Conservation (phyloP, 306 rosid species). For the Biancaea sappan region DNA sequence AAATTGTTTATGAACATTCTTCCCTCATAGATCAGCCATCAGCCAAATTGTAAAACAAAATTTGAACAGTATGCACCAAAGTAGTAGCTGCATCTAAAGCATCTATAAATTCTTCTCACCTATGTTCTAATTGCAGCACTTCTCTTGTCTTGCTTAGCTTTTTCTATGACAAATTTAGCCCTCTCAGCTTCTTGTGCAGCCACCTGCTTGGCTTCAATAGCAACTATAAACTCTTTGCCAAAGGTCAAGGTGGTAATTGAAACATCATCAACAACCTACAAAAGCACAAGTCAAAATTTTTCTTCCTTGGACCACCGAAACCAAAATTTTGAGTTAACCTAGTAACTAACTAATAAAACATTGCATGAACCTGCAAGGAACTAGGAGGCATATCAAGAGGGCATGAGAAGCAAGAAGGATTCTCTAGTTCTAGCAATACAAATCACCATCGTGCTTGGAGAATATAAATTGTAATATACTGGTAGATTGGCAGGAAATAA, state of each 20-base stretch:
- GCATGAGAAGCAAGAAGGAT: not conserved
- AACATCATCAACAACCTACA: constrained; percentile 81
- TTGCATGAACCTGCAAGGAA: not conserved
- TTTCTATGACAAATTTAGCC: too few species aligned
- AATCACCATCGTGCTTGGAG: not conserved
- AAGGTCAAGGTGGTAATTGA: constrained; percentile 73
- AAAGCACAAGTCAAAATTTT: not conserved
- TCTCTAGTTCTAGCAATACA: not conserved
- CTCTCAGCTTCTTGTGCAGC: too few species aligned
- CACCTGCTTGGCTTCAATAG: too few species aligned
- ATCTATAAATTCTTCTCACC: constrained; percentile 45
- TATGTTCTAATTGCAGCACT: constrained; percentile 80
- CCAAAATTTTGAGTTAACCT: not conserved
- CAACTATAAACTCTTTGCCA: too few species aligned
- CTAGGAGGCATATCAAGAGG: not conserved
- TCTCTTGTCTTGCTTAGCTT: constrained; percentile 83
- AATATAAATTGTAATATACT: not conserved
- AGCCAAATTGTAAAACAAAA: constrained; percentile 7
- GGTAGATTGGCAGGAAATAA: not conserved
- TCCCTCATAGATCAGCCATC: not conserved
- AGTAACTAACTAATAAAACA: too few species aligned
- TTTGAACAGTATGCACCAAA: constrained; percentile 9
- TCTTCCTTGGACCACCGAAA: not conserved
- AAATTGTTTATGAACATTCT: not conserved
- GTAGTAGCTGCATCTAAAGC: not conserved